These are phyloP conservation scores for Dioszegia aurantiaca DNA, from an alignment of 768 basidiomycete species.

Conservation along the genomic window DNA sequence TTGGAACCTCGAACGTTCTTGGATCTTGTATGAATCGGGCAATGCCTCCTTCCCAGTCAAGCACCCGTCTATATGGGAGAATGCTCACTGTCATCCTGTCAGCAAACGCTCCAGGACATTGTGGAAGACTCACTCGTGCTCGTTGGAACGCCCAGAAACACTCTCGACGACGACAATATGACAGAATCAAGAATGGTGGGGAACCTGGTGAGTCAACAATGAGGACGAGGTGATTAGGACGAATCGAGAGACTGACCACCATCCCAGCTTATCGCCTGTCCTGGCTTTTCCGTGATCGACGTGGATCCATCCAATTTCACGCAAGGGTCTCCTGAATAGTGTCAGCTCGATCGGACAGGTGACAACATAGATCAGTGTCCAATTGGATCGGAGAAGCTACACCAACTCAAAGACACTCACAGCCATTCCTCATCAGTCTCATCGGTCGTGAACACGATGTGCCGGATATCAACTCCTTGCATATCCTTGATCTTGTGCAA, in stretches of 20 bases:
- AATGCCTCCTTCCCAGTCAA: constrained; percentile 16
- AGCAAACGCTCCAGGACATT: background rate
- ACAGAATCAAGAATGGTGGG: constrained; percentile 18
- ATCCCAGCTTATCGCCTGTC: constrained; percentile 16
- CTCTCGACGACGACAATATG: constrained; percentile 13
- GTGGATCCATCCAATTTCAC: constrained; percentile 1
- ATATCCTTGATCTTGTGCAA: background rate
- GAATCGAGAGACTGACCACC: constrained; percentile 22
- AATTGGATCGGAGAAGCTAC: background rate
- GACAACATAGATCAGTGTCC: no score
- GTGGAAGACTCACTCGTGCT: constrained; percentile 18
- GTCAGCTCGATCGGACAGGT: no score
- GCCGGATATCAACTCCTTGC: constrained; percentile 3
- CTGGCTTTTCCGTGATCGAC: constrained; percentile 14
- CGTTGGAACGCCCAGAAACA: constrained; percentile 15
- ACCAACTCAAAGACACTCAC: constrained; percentile 3
- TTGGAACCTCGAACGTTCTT: constrained; percentile 2
- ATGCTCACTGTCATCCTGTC: constrained; percentile 11
- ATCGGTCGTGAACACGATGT: constrained; percentile 18
- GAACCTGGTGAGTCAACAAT: constrained; percentile 4
- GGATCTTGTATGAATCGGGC: constrained; percentile 5
- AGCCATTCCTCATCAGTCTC: constrained; percentile 20
- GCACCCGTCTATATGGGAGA: constrained; percentile 12
- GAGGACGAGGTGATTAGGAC: no score
- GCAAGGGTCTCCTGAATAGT: background rate